Percentiles rank a stretch among this genome's conserved stretches.
Conservation (phyloP, 2,329 filamentous ascomycete genomes). For the Colletotrichum sublineola region DNA sequence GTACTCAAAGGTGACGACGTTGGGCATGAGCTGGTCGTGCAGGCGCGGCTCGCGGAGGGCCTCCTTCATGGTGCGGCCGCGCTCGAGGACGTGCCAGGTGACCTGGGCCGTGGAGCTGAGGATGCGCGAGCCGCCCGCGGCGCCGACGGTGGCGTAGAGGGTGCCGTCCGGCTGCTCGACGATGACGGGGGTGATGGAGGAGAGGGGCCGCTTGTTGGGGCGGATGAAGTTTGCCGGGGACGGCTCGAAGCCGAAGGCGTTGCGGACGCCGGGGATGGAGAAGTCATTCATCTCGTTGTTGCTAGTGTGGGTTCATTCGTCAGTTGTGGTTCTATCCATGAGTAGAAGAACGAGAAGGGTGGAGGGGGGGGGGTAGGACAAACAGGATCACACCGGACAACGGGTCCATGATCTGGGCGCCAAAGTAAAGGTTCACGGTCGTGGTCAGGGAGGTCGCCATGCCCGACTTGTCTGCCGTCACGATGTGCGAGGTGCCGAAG, state of each 20-base stretch:
- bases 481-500: constrained; percentile 81
- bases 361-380: constrained; percentile 52
- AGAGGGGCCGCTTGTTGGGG: constrained; percentile 84
- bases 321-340: constrained; percentile 19
- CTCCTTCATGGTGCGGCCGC: constrained; percentile 67
- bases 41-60: constrained; percentile 77
- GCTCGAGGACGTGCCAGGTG: constrained; percentile 79
- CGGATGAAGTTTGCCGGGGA: constrained; percentile 85
- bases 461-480: constrained; percentile 78
- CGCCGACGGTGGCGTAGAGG: constrained; percentile 78
- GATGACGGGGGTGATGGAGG: constrained; percentile 85
- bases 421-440: constrained; percentile 90
- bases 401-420: constrained; percentile 82
- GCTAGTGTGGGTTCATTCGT: constrained; percentile 45
- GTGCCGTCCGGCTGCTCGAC: constrained; percentile 72
- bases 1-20: constrained; percentile 76
- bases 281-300: constrained; percentile 85
- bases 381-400: constrained; percentile 84
- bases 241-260: constrained; percentile 89
- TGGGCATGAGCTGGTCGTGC: constrained; percentile 86
- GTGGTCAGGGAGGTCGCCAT: constrained; percentile 86
- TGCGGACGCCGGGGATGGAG: constrained; percentile 81
- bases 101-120: constrained; percentile 84
- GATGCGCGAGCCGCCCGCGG: constrained; percentile 86
- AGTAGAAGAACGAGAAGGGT: constrained; percentile 49